Conservation (phyloP, 2,329 filamentous ascomycete species). For the Claviceps cyperi region DNA sequence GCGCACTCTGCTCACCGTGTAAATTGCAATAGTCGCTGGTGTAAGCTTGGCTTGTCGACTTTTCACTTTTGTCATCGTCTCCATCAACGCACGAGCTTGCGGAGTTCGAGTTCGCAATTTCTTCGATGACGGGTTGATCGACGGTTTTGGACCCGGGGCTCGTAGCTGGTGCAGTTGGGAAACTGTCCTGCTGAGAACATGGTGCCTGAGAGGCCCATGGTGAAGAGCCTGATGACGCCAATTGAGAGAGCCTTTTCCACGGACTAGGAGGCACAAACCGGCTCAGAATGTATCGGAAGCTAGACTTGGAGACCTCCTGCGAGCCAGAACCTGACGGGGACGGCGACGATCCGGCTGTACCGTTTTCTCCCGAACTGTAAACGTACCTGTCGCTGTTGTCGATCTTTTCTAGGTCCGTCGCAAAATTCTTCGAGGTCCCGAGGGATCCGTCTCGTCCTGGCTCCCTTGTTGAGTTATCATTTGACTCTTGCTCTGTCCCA, state of each 20-base stretch:
- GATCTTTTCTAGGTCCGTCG: background rate
- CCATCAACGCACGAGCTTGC: background rate
- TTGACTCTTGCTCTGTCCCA: background rate
- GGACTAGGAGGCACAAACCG: conserved; percentile 12
- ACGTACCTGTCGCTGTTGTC: background rate
- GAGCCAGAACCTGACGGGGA: background rate
- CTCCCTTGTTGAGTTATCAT: background rate
- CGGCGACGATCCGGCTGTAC: background rate
- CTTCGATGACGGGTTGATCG: background rate
- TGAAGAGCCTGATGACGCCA: conserved; percentile 3
- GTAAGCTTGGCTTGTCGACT: background rate
- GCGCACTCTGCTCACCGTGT: background rate
- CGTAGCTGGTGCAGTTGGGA: background rate
- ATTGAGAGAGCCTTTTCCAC: conserved; percentile 11
- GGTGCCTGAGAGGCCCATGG: background rate
- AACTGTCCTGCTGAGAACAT: background rate
- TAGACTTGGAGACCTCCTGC: conserved; percentile 7
- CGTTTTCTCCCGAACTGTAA: background rate
- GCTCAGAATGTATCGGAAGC: conserved; percentile 12
- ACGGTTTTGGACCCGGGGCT: background rate
- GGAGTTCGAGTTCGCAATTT: background rate
- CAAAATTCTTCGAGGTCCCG: too few species aligned
- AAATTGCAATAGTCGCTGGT: background rate
- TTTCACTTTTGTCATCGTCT: background rate
- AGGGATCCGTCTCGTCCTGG: background rate